phyloP scores from a whole-genome alignment of 306 rosid species.

The Benincasa hispida region DNA sequence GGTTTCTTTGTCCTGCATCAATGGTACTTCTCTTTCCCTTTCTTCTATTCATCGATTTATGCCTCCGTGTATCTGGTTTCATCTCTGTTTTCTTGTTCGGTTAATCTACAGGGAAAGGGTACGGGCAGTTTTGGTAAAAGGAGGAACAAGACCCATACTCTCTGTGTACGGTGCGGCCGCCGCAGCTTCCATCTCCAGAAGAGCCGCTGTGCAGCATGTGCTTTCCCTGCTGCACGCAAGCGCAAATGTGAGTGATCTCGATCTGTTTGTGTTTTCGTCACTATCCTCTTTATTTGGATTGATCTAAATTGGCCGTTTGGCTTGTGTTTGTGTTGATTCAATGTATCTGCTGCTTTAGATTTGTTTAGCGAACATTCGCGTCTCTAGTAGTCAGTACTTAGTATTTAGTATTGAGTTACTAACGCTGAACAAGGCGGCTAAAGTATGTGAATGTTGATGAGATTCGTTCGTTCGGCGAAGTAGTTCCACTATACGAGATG shows the following conservation, averaged over 20 bases:
- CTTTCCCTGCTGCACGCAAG: conserved; percentile 86
- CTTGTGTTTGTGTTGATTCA: background rate
- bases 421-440: background rate
- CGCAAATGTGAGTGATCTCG: conserved; percentile 45
- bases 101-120: conserved; percentile 64
- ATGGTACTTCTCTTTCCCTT: conserved; percentile 31
- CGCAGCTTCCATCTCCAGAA: conserved; percentile 97
- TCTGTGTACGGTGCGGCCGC: conserved; percentile 94
- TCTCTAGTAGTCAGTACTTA: background rate
- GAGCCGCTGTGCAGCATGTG: conserved; percentile 92
- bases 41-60: background rate
- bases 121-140: conserved; percentile 97
- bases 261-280: background rate
- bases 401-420: background rate
- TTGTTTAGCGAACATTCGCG: background rate
- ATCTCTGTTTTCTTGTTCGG: background rate
- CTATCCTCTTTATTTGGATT: background rate
- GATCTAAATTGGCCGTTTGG: background rate
- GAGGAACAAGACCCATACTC: conserved; percentile 98
- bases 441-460: background rate
- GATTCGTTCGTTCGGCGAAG: background rate
- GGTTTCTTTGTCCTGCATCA: conserved; percentile 35
- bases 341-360: background rate
- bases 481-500: background rate
- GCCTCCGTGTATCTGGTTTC: background rate